A percentile compares a stretch with the other conserved stretches of the same genome.
These are phyloP conservation scores for Casaregolazyma lundiana DNA, from an alignment of 1,139 yeast species.

Conservation along the genomic window DNA sequence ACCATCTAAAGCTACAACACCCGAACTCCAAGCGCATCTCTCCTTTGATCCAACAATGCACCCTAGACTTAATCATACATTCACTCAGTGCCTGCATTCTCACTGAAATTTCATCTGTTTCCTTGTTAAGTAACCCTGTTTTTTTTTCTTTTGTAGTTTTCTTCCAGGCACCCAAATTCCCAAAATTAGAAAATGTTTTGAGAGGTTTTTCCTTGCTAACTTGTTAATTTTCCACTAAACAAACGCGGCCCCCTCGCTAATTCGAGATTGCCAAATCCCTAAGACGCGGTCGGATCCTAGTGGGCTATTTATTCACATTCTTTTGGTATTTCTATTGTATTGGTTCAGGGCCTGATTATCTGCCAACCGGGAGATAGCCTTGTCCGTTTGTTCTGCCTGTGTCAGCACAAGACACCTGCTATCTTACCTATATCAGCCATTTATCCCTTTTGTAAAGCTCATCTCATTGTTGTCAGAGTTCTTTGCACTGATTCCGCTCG, in stretches of 20 bases:
- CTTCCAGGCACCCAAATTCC: neutral
- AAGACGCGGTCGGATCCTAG: neutral
- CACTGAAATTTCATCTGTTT: neutral
- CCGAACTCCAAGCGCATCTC: too few relatives aligned
- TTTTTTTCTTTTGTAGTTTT: neutral
- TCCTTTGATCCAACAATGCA: too few relatives aligned
- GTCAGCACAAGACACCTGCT: neutral
- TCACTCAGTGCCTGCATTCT: neutral
- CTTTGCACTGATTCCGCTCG: neutral
- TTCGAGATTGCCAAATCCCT: neutral
- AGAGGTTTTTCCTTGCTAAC: constrained; percentile 1
- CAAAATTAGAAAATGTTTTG: neutral
- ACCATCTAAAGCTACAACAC: too few relatives aligned
- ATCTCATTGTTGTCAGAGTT: neutral
- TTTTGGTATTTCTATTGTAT: neutral
- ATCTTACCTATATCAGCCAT: neutral
- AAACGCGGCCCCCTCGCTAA: neutral
- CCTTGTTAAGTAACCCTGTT: neutral
- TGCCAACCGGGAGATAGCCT: too few relatives aligned
- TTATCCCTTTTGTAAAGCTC: neutral
- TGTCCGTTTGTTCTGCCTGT: too few relatives aligned
- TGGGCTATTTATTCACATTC: neutral
- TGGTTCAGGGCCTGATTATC: neutral
- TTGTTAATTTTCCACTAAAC: neutral
- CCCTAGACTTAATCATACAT: too few relatives aligned